Percentiles rank a stretch among this genome's conserved stretches.
Evolutionary conservation across 306 rosid species (phyloP).

Genomic region (Mimosa pudica): DNA sequence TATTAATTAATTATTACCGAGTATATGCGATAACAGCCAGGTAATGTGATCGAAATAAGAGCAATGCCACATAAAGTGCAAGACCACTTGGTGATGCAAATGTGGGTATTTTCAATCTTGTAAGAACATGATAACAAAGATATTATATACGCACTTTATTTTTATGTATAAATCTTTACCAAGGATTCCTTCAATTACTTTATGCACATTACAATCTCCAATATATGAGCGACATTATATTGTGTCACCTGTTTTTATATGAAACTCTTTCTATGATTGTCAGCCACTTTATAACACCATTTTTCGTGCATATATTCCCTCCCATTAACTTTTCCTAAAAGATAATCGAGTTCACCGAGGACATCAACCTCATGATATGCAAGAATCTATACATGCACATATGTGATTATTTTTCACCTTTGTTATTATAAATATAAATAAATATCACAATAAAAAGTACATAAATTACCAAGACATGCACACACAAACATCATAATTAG

Average conservation of each 20-base stretch:
- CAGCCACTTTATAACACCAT: constrained; percentile 51
- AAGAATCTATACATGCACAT: constrained; percentile 51
- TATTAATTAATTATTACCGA: neutral
- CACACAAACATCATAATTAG: constrained; percentile 18
- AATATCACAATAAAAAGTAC: neutral
- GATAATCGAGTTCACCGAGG: constrained; percentile 36
- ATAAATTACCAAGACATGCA: constrained; percentile 14
- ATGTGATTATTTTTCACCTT: constrained; percentile 18
- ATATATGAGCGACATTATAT: constrained; percentile 38
- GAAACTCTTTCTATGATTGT: constrained; percentile 51
- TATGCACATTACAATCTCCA: constrained; percentile 31
- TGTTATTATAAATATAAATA: neutral
- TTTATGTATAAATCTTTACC: constrained; percentile 42
- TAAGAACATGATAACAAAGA: constrained; percentile 32
- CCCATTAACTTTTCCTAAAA: constrained; percentile 48
- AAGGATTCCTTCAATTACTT: constrained; percentile 57
- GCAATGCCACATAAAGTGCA: constrained; percentile 8
- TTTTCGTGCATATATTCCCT: constrained; percentile 67
- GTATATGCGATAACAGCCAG: neutral
- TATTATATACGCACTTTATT: constrained; percentile 24
- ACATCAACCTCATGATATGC: constrained; percentile 32
- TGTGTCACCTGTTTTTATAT: constrained; percentile 23
- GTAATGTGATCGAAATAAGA: neutral
- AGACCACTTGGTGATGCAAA: constrained; percentile 27
- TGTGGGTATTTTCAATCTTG: constrained; percentile 18